phyloP scores from a whole-genome alignment of 305 asterid species.

The Fraxinus sp. region DNA sequence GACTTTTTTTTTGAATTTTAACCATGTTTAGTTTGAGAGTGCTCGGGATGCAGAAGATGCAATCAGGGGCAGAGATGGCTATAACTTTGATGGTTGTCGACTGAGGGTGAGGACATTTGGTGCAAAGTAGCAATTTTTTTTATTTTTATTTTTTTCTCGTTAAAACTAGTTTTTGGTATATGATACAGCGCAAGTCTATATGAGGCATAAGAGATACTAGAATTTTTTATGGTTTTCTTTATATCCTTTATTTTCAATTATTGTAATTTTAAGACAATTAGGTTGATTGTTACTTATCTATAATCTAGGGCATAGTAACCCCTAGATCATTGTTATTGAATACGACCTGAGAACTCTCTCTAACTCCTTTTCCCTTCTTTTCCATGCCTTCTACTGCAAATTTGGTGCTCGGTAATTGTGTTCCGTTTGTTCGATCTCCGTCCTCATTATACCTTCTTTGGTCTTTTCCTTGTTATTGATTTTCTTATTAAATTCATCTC shows the following conservation, averaged over 20 bases:
- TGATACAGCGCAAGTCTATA: not conserved
- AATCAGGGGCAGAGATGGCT: slow-evolving; percentile 94
- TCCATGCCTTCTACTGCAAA: not conserved
- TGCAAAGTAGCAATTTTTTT: not conserved
- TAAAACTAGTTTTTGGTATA: not conserved
- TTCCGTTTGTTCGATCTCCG: not conserved
- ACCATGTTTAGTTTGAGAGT: slow-evolving; percentile 61
- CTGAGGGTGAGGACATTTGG: slow-evolving; percentile 62
- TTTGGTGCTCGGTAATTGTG: not conserved
- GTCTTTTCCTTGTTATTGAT: slow-evolving; percentile 11
- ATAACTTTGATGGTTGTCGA: slow-evolving; percentile 93
- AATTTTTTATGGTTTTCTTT: not conserved
- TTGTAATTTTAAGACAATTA: not conserved
- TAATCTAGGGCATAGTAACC: not conserved
- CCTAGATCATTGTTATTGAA: not conserved
- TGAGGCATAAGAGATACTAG: not conserved
- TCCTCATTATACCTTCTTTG: not conserved
- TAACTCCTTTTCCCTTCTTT: not conserved
- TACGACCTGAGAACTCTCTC: not conserved
- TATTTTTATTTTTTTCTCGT: not conserved
- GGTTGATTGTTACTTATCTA: not conserved
- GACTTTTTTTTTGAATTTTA: not conserved
- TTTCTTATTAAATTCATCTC: slow-evolving; percentile 19
- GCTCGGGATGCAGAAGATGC: slow-evolving; percentile 96
- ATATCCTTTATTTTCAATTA: not conserved